Evolutionary conservation across 306 rosid species (phyloP), one percentile per base, ranked within the genome.

Genomic region (Vicia faba): DNA sequence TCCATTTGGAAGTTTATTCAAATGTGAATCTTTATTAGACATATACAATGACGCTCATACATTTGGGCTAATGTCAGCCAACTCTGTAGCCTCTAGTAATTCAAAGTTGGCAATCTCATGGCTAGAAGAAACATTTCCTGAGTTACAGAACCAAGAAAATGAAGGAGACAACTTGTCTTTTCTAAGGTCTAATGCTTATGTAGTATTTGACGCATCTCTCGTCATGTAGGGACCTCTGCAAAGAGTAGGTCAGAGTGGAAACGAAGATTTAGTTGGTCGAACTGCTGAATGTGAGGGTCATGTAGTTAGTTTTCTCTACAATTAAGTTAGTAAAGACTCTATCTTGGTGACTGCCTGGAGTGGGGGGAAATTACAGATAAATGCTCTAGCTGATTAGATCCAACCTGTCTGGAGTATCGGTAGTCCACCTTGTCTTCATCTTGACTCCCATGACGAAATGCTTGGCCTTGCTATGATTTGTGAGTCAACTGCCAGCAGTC

Each of bases 401-500:
- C 99, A 93, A 73, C 96, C 97, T 58, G 84, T 90, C 36, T 93
- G 97, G 99, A 83, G 68, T 81, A 66, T 76, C 64, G 90, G 89
- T 60, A 72, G 81, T 71, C 81, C 99, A 23, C 95, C 96, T 58
- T 87, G 85, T 43, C 87, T 93, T 61, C 91, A 84, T 74, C 95
- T 86, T 61, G 95, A 90, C 81, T 82, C 84, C 11, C 55, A 61
- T 8, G 86, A 85, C 66, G 88, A 78, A 63, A 85, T 93, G 74
- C 75, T 78, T 73, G 97, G 97, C 75, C 72, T 90, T 78, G 99
- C 97, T 65, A 93, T 93, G 99, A 93, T 93, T 75, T 93, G 97
- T 75, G 97, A 93, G 77, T 77, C 87, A 69, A 53, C 44, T 40
- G 58, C 75, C 13, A 23, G 75, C 64, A 69, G 67, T 53, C 79